These are phyloP conservation scores for Sugiyamaella xylanicola DNA, from an alignment of 1,139 yeast species.

Conservation along the genomic window DNA sequence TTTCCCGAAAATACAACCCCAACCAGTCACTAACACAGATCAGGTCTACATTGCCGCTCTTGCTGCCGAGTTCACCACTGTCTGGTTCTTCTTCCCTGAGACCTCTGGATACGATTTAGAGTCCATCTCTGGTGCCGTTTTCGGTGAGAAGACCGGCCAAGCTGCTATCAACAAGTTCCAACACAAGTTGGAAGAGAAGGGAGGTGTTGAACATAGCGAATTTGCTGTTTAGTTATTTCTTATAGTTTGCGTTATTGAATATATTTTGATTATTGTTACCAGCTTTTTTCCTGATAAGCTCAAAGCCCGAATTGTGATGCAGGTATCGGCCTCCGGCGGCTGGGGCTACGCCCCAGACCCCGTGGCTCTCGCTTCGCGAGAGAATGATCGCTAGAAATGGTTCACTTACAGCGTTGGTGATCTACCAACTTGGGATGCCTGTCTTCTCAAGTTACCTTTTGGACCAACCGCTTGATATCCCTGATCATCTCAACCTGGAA, in stretches of 20 bases:
- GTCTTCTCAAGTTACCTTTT: too few relatives aligned
- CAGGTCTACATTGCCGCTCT: constrained; percentile 35
- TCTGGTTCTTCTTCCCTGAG: constrained; percentile 87
- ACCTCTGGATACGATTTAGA: constrained; percentile 87
- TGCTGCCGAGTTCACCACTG: constrained; percentile 43
- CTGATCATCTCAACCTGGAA: too few relatives aligned
- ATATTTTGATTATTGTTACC: background rate
- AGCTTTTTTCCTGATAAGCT: too few relatives aligned
- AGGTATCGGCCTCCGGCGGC: background rate
- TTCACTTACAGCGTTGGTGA: too few relatives aligned
- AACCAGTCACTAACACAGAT: constrained; percentile 28
- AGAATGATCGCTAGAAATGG: too few relatives aligned
- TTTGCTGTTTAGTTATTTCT: constrained; percentile 4
- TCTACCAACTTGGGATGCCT: too few relatives aligned
- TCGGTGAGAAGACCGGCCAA: constrained; percentile 28
- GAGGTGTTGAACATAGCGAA: constrained; percentile 19
- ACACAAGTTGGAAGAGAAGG: constrained; percentile 20
- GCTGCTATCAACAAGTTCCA: constrained; percentile 21
- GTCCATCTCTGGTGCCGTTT: constrained; percentile 54
- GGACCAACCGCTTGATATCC: too few relatives aligned
- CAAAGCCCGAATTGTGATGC: too few relatives aligned
- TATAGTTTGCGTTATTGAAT: constrained; percentile 1
- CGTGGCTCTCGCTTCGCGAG: background rate
- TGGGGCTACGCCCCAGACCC: background rate
- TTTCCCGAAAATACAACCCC: background rate